Evolutionary conservation across 441 rosid species (phyloP).

Genomic region (Biscutella laevigata): DNA sequence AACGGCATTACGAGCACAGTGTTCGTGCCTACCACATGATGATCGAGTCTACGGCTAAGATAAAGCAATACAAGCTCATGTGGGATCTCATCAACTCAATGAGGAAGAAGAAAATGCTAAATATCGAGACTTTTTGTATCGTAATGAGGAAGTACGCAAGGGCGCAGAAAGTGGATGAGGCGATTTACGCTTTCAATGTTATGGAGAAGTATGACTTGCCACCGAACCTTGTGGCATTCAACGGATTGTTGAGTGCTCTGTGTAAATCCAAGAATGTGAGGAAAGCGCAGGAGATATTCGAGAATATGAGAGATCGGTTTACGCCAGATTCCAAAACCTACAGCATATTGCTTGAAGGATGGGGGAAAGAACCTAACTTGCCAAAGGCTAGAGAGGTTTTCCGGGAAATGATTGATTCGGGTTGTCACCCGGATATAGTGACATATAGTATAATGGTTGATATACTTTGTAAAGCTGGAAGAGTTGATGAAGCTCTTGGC

Average conservation of each 20-base stretch:
- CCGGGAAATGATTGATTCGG: slow-evolving; percentile 50
- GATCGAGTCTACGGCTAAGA: slow-evolving; percentile 69
- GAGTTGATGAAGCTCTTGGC: slow-evolving; percentile 78
- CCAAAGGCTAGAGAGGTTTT: slow-evolving; percentile 77
- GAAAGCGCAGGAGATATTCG: slow-evolving; percentile 81
- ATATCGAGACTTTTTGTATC: slow-evolving; percentile 75
- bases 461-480: slow-evolving; percentile 73
- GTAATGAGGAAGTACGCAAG: slow-evolving; percentile 80
- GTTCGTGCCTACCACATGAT: slow-evolving; percentile 57
- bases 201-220: slow-evolving; percentile 69
- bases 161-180: slow-evolving; percentile 70
- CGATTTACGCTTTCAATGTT: slow-evolving; percentile 68
- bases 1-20: slow-evolving; percentile 53
- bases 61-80: slow-evolving; percentile 74
- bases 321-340: slow-evolving; percentile 62
- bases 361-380: slow-evolving; percentile 82
- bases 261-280: slow-evolving; percentile 85
- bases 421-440: slow-evolving; percentile 74
- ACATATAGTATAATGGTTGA: slow-evolving; percentile 83
- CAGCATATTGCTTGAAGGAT: slow-evolving; percentile 81
- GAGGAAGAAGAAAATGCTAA: slow-evolving; percentile 55
- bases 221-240: slow-evolving; percentile 64
- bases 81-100: slow-evolving; percentile 77
- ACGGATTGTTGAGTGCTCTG: slow-evolving; percentile 68
- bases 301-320: slow-evolving; percentile 45